These are phyloP conservation scores for Aspergillus baeticus DNA, from an alignment of 495 filamentous ascomycete genomes.

Conservation along the genomic window DNA sequence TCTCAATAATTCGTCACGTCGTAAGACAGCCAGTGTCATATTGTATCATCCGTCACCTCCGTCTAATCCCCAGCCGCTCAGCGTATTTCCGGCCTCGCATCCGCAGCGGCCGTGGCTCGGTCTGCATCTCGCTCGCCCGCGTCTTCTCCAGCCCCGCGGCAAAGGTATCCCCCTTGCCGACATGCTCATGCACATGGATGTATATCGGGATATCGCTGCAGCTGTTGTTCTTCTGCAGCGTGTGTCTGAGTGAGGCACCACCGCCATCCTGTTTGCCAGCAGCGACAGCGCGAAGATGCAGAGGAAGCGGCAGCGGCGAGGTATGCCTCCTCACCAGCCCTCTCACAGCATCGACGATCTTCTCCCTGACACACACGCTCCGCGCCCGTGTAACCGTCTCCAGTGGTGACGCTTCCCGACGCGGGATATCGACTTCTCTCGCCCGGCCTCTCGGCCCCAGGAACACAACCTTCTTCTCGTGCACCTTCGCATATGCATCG, in stretches of 20 bases:
- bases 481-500: neutral
- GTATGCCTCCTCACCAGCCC: neutral
- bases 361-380: neutral
- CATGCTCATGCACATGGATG: constrained; percentile 1
- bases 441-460: too few relatives aligned
- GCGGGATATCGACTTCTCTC: too few relatives aligned
- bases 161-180: neutral
- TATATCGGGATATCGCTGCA: neutral
- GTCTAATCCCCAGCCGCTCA: neutral
- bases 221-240: neutral
- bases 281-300: too few relatives aligned
- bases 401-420: too few relatives aligned
- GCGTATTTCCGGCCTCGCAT: neutral
- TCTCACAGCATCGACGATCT: neutral
- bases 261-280: neutral
- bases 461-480: neutral
- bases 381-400: too few relatives aligned
- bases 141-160: neutral
- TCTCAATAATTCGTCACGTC: neutral
- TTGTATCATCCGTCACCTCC: neutral
- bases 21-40: neutral
- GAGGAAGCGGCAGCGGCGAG: too few relatives aligned
- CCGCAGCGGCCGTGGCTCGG: neutral
- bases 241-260: neutral
- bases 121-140: neutral